Base-by-base conservation (phyloP, 306 rosid genomes). In the Dryas alaskensis region DNA sequence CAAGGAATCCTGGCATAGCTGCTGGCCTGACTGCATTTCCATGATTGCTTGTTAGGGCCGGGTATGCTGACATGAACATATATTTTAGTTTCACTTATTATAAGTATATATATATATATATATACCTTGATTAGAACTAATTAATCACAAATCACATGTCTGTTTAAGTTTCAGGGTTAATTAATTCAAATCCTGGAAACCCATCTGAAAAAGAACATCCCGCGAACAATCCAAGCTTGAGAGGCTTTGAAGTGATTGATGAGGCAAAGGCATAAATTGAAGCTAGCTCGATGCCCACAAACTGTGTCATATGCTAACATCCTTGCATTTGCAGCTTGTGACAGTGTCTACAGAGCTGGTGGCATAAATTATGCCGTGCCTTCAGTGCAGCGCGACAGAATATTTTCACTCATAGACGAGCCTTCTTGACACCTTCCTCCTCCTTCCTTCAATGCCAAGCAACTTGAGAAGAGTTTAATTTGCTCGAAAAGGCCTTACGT, bases 21-120 rank as follows among this genome's bases (percentile, higher is more conserved):
- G 84, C 86, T 12, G 84, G 82, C 37, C 82, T 82, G 86, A 61
- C 60, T 85, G 79, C 84, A 85, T 65, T 85, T 82, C 55, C 86
- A 85, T 37, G 89, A 85, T 27, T 85, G 86, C 12, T 85, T 50
- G 82, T 82, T 5, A 76, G 89, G 70, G 86, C 22, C 22, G 22
- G 22, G 22, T 22, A 22, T 22, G 22, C 22, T 22, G 22, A 22
- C 0, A 22, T 22, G 22, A 22, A 22, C 22, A 22, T 22, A 22
- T 22, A 22, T 22, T 22, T 22, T 22, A 22, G 22, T 22, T 22
- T 22, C 22, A 22, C 22, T 22, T 22, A 22, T 22, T 22, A 22
- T 22, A 22, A 22, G 22, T 22, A 22, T 22, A 22, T 22, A 22
- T 22, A 22, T 19, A 19, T n/a, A n/a, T 22, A 22, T 22, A 22